phyloP scores from a whole-genome alignment of 164 flowering plant species.

The Stephania japonica region DNA sequence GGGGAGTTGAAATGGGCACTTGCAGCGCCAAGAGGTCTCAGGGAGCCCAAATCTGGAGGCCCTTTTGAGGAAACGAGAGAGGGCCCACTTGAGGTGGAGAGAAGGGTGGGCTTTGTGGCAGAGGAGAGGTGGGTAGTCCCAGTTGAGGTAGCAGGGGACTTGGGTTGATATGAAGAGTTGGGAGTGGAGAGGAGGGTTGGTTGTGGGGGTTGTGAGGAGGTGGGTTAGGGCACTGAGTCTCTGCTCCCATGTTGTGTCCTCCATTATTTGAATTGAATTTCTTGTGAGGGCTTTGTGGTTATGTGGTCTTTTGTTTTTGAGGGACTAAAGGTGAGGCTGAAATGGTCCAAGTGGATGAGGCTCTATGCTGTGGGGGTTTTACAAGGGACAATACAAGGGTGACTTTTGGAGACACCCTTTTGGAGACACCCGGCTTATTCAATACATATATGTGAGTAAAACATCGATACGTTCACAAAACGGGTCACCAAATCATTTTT shows the following conservation, averaged over 20 bases:
- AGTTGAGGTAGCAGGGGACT: constrained; percentile 71
- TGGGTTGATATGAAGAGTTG: constrained; percentile 64
- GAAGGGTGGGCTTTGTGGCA: constrained; percentile 30
- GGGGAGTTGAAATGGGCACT: constrained; percentile 79
- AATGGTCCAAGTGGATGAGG: background rate
- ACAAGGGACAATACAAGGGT: too few relatives aligned
- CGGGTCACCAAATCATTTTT: too few relatives aligned
- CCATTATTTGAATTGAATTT: constrained; percentile 26
- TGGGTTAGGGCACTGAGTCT: constrained; percentile 60
- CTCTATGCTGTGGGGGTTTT: too few relatives aligned
- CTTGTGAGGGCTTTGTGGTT: too few relatives aligned
- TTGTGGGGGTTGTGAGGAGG: constrained; percentile 63
- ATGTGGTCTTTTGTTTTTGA: too few relatives aligned
- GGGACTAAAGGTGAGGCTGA: too few relatives aligned
- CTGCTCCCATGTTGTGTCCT: constrained; percentile 62
- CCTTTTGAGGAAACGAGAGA: constrained; percentile 60
- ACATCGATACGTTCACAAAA: too few relatives aligned
- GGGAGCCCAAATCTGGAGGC: constrained; percentile 46
- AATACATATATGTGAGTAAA: too few relatives aligned
- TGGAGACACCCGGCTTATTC: too few relatives aligned
- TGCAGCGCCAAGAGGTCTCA: constrained; percentile 70
- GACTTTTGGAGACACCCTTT: too few relatives aligned
- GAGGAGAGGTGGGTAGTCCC: constrained; percentile 89
- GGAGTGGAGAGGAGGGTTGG: constrained; percentile 66
- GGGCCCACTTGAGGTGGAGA: constrained; percentile 44